Evolutionary conservation across 148 eudicot species (phyloP), one percentile per base, ranked within the genome.

Genomic region (Rhododendron mucronatum): DNA sequence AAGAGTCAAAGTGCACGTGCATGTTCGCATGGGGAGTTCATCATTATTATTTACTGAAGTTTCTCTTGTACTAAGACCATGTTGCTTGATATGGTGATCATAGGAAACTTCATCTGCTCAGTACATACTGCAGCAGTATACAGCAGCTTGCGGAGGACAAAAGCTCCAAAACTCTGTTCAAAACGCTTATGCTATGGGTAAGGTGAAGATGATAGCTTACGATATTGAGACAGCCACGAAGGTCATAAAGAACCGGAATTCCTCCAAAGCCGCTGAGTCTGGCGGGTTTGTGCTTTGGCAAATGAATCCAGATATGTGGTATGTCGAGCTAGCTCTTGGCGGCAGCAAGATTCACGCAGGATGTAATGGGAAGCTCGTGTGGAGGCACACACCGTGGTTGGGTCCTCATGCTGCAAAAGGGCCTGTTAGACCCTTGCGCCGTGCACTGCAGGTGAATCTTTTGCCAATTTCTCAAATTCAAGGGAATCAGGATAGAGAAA

Each of bases 241-340:
- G 91, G 98, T 95, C 41, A 93, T 95, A 50, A 95, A 95, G 89
- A 92, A 88, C 84, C 87, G 90, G 82, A 94, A 89, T 85, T 89
- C 98, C 41, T 93, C 98, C 71, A 94, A 88, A 88, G 91, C 93
- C 51, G 92, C 96, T 0, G 98, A 95, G 88, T 91, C 98, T 14
- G 98, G 98, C 21, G 95, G 98, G 12, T 95, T 94, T 88, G 95
- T 95, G 80, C 89, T 95, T 14, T 95, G 98, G 98, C 98, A 95
- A 89, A 95, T 95, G 98, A 94, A 95, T 89, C 98, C 96, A 0
- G 95, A 94, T 71, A 94, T 95, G 98, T 95, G 98, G 98, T 95
- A 94, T 86, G 98, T 95, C 69, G 98, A 95, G 90, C 98, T 95
- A 74, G 96, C 96, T 11, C 93, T 95, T 74, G 96, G 96, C 55